Evolutionary conservation across 2,329 filamentous ascomycete species (phyloP).

Genomic region (Lecanicillium sp.): DNA sequence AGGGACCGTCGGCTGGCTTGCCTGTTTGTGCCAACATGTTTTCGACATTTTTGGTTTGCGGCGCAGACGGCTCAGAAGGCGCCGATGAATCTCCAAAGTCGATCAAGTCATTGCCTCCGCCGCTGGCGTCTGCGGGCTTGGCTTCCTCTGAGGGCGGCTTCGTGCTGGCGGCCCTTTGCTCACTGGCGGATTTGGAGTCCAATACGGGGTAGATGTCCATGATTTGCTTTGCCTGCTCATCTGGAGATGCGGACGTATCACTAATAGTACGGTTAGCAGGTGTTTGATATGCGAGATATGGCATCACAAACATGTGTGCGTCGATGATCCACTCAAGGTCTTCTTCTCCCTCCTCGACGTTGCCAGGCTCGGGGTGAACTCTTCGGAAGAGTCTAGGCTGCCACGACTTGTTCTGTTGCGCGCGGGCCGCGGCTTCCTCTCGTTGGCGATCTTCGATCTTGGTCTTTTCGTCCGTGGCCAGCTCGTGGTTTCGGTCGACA

Average conservation of each 20-base stretch:
- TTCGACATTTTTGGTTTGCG: constrained; percentile 30
- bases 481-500: constrained; percentile 74
- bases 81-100: constrained; percentile 40
- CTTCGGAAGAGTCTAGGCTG: constrained; percentile 75
- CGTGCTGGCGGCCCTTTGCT: constrained; percentile 29
- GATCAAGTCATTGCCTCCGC: constrained; percentile 37
- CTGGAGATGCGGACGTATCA: constrained; percentile 42
- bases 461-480: constrained; percentile 93
- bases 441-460: constrained; percentile 89
- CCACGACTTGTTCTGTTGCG: constrained; percentile 78
- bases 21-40: constrained; percentile 39
- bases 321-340: constrained; percentile 94
- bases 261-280: constrained; percentile 16
- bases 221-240: constrained; percentile 73
- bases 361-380: constrained; percentile 63
- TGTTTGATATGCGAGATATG: not conserved
- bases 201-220: constrained; percentile 80
- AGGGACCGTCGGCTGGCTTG: constrained; percentile 36
- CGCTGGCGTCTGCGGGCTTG: not conserved
- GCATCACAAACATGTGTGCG: constrained; percentile 61
- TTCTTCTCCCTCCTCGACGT: constrained; percentile 72
- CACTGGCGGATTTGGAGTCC: constrained; percentile 52
- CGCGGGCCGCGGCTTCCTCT: constrained; percentile 74
- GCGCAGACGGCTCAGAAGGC: no score
- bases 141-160: constrained; percentile 47